A percentile compares a stretch with the other conserved stretches of the same genome.
phyloP scores from a whole-genome alignment of 192 early-diverging fungal species.

The Linderina pennispora region DNA sequence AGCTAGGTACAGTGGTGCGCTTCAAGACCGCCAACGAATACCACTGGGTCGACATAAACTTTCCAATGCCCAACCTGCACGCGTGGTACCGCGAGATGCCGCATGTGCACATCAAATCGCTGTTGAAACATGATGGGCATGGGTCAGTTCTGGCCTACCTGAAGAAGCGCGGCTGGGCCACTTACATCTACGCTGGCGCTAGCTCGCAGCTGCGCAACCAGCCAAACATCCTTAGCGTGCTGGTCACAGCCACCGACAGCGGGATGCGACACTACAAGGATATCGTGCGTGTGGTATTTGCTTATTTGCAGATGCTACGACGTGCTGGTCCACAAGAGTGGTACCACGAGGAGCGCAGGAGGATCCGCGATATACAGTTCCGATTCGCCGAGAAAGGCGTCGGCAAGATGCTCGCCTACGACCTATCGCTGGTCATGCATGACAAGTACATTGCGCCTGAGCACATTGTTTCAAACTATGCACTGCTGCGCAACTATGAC shows the following conservation, averaged over 20 bases:
- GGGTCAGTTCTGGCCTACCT: constrained; percentile 79
- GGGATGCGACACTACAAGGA: constrained; percentile 21
- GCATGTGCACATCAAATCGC: constrained; percentile 61
- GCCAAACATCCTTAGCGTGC: constrained; percentile 10
- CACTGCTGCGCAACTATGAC: constrained; percentile 56
- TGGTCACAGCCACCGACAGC: constrained; percentile 5
- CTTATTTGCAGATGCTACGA: constrained; percentile 22
- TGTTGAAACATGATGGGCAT: constrained; percentile 72
- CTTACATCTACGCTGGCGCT: constrained; percentile 51
- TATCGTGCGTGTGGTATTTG: constrained; percentile 19
- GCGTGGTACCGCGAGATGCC: constrained; percentile 49
- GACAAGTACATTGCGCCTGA: constrained; percentile 55
- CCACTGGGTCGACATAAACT: constrained; percentile 61
- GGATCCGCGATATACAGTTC: constrained; percentile 36
- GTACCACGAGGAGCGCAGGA: constrained; percentile 28
- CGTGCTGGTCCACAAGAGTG: constrained; percentile 18
- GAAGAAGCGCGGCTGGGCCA: constrained; percentile 81
- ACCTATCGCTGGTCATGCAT: constrained; percentile 59
- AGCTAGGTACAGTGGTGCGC: constrained; percentile 61
- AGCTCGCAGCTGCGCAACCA: not conserved
- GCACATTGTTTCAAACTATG: constrained; percentile 58
- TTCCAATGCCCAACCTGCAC: constrained; percentile 73
- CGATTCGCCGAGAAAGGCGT: constrained; percentile 55
- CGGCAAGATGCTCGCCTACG: constrained; percentile 51
- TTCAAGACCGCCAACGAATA: constrained; percentile 68